Conservation (phyloP, 257 asterid species). For the Voacanga thouarsii region DNA sequence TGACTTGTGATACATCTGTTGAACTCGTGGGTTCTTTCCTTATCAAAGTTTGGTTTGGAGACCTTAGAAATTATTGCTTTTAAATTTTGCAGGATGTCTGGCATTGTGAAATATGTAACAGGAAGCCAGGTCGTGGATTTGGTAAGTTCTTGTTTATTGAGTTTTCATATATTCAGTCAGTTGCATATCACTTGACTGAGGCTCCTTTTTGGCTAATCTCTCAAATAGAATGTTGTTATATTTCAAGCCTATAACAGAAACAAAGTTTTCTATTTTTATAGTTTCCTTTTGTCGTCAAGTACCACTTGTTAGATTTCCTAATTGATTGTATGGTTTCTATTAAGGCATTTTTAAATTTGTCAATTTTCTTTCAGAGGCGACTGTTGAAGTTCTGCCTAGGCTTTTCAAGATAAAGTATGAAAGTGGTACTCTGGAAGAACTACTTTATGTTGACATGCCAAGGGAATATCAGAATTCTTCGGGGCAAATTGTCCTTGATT, state of each 20-base stretch:
- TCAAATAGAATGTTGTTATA: not conserved
- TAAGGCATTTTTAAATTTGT: not conserved
- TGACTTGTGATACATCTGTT: not conserved
- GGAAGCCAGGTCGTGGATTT: slow-evolving; percentile 98
- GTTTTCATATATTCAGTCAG: not conserved
- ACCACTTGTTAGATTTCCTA: not conserved
- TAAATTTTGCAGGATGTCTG: slow-evolving; percentile 74
- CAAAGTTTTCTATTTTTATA: not conserved
- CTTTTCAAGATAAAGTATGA: slow-evolving; percentile 84
- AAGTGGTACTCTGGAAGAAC: slow-evolving; percentile 91
- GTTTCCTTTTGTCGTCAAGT: not conserved
- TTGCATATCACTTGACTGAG: not conserved
- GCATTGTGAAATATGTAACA: slow-evolving; percentile 98
- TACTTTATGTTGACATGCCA: slow-evolving; percentile 95
- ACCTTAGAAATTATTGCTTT: not conserved
- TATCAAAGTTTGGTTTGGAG: no score
- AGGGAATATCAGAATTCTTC: slow-evolving; percentile 85
- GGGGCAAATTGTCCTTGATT: slow-evolving; percentile 90
- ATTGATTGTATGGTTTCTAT: not conserved
- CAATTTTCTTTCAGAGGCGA: slow-evolving; percentile 65
- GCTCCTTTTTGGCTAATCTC: not conserved
- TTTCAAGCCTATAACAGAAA: not conserved
- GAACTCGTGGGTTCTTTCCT: not conserved
- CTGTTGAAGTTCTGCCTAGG: slow-evolving; percentile 88
- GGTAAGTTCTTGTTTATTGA: slow-evolving; percentile 45